Conservation (phyloP, 306 rosid species). For the Herpetospermum pedunculosum region DNA sequence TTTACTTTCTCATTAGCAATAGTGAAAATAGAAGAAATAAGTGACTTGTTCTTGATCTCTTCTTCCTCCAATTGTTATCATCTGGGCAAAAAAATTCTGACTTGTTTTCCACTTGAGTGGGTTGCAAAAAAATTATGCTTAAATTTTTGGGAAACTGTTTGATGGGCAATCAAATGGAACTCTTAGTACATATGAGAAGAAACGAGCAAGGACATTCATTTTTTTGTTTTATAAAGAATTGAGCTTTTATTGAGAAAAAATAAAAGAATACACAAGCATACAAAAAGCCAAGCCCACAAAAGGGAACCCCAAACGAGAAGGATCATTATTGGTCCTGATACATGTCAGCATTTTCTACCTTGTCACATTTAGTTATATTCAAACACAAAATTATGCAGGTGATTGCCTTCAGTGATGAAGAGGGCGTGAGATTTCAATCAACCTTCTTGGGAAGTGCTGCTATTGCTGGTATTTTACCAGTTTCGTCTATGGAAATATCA, state of each 20-base stretch:
- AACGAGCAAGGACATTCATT: no score
- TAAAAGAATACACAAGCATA: no score
- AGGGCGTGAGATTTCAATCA: conserved; percentile 90
- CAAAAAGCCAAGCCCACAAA: no score
- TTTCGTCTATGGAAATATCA: conserved; percentile 40
- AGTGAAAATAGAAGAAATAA: neutral
- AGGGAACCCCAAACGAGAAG: no score
- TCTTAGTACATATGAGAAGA: neutral
- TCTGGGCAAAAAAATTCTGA: no score
- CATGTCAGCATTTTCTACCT: neutral
- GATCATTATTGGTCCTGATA: neutral
- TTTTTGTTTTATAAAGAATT: no score
- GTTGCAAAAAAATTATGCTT: neutral
- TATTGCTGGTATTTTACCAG: conserved; percentile 68
- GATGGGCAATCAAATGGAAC: neutral
- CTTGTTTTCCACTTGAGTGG: neutral
- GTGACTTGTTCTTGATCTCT: neutral
- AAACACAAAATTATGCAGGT: conserved; percentile 40
- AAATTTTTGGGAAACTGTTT: neutral
- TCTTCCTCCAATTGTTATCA: no score
- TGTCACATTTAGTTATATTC: conserved; percentile 4
- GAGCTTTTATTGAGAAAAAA: no score
- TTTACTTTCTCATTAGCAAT: neutral
- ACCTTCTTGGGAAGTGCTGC: conserved; percentile 95
- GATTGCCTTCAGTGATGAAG: conserved; percentile 94